phyloP scores from a whole-genome alignment of 768 basidiomycete species.

The Tricholoma hemisulphureum region DNA sequence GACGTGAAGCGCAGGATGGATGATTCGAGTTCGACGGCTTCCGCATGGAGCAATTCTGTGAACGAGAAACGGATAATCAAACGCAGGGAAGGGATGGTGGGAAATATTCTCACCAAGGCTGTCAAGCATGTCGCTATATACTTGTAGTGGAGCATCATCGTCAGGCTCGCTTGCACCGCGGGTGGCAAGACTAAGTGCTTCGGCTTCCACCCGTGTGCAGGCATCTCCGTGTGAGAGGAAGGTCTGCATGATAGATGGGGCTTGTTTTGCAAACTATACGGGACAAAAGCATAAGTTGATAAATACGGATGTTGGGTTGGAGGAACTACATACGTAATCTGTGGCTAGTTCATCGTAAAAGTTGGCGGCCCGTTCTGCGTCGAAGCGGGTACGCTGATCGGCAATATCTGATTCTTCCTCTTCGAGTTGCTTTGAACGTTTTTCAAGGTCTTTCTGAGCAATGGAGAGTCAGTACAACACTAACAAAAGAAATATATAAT shows the following conservation, averaged over 20 bases:
- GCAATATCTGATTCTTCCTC: constrained; percentile 41
- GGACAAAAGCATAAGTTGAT: neutral
- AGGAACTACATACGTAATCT: constrained; percentile 31
- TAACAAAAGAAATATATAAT: neutral
- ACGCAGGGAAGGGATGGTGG: constrained; percentile 25
- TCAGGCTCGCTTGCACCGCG: constrained; percentile 24
- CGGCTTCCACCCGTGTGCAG: constrained; percentile 39
- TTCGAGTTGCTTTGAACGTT: constrained; percentile 30
- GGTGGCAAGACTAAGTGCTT: constrained; percentile 43
- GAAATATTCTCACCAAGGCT: constrained; percentile 35
- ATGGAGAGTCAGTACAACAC: neutral
- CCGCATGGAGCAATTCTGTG: constrained; percentile 23
- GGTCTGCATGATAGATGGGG: constrained; percentile 46
- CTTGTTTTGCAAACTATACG: constrained; percentile 41
- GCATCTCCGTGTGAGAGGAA: constrained; percentile 48
- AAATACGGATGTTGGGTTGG: too few relatives aligned
- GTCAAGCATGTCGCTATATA: constrained; percentile 43
- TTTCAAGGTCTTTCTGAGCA: constrained; percentile 37
- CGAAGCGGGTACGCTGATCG: constrained; percentile 41
- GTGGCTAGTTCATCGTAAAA: constrained; percentile 47
- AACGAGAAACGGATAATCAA: neutral
- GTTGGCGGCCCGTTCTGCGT: constrained; percentile 41
- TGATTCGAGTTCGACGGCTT: constrained; percentile 23
- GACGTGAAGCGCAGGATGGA: constrained; percentile 25
- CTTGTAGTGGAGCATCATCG: constrained; percentile 40